Evolutionary conservation across 768 basidiomycete species (phyloP), one percentile per base, ranked within the genome.

Genomic region (Paxillus ammoniavirescens): DNA sequence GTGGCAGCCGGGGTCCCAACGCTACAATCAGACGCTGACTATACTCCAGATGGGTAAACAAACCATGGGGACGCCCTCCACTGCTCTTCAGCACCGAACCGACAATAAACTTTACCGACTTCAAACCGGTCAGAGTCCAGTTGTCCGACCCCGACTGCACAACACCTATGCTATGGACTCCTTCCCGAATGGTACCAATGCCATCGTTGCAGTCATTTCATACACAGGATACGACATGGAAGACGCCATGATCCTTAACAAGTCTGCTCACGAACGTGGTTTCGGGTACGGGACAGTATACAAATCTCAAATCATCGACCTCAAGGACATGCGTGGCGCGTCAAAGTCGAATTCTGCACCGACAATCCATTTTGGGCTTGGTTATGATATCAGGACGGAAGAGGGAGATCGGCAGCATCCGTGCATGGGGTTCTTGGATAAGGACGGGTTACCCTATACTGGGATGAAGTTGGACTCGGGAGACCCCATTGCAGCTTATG

Each of bases 161-260:
- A 89, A 94, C 65, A 84, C 86, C 4, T 99, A 98, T 72, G 96
- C 91, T 42, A 97, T 99, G 90, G 97, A 99, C 72, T 84, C 91
- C 31, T 99, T 94, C 81, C 97, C 97, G 2, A 98, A 95, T 63
- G 97, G 97, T 14, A 98, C 90, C 42, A 99, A 99, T 70, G 97
- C 97, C 17, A 78, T 99, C 55, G 97, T 99, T 46, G 97, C 97
- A n/a, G 97, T 99, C 65, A 98, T 99, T 63, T 99, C 97, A 1
- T 99, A 99, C 68, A 99, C 97, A 4, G 97, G 97, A 4, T 99
- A 99, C 72, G 97, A 99, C 70, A 99, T 99, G 97, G 97, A 99
- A 74, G 97, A 99, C 63, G 97, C 97, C 60, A 99, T 99, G 97
- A 99, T 99, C 61, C 75, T 99, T 48, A 99, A 99, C 72, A 99